phyloP scores from a whole-genome alignment of 345 rosid genomes.

The Eucalyptus curtisii region DNA sequence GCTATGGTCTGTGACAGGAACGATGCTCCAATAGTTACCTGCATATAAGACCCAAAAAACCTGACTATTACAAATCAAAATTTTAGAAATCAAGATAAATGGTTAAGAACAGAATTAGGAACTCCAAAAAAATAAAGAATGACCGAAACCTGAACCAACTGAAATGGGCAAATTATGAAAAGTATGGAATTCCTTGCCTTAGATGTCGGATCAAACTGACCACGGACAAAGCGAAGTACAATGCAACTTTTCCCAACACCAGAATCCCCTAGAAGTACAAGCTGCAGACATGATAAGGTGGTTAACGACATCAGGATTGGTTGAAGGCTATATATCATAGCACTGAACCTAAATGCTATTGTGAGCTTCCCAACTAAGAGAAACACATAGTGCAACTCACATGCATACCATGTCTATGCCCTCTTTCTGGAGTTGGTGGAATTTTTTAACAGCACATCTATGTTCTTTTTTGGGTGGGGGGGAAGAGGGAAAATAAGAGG shows the following conservation, averaged over 20 bases:
- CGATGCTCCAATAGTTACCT: conserved; percentile 99
- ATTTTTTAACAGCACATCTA: background rate
- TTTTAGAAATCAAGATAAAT: background rate
- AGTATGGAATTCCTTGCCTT: conserved; percentile 29
- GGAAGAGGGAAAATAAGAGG: background rate
- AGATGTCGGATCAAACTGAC: conserved; percentile 95
- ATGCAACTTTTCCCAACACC: conserved; percentile 99
- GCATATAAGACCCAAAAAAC: conserved; percentile 3
- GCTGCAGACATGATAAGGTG: conserved; percentile 27
- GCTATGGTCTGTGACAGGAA: conserved; percentile 96
- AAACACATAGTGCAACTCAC: background rate
- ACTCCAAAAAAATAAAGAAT: background rate
- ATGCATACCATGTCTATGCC: background rate
- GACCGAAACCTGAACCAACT: background rate
- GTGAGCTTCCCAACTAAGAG: background rate
- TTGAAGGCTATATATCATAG: background rate
- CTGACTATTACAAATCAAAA: background rate
- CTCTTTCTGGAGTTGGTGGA: background rate
- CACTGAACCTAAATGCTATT: background rate
- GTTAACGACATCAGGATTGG: background rate
- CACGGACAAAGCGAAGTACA: conserved; percentile 98
- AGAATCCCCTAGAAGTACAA: conserved; percentile 91
- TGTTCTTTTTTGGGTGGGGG: background rate
- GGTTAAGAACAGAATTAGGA: background rate
- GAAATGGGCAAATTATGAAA: background rate